Percentiles rank a stretch among this genome's conserved stretches.
phyloP scores from a whole-genome alignment of 805 yeast genomes.

The Kluyveromyces nonfermentans region DNA sequence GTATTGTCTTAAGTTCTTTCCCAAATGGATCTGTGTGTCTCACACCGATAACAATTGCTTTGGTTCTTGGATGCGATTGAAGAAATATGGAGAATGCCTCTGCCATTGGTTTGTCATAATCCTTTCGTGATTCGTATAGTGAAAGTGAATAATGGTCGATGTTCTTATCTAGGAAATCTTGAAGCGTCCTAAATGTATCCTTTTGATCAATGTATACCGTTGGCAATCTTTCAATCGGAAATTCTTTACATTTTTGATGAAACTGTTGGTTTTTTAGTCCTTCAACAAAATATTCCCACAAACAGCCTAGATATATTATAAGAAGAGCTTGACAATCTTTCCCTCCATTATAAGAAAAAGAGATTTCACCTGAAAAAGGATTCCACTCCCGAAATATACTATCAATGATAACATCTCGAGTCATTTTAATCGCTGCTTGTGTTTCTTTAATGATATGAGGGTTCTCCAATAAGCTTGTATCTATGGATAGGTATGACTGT shows the following conservation, averaged over 20 bases:
- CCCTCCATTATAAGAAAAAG: constrained; percentile 91
- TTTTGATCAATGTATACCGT: constrained; percentile 72
- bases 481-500: constrained; percentile 15
- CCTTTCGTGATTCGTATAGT: constrained; percentile 30
- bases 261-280: constrained; percentile 18
- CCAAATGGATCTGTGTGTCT: constrained; percentile 86
- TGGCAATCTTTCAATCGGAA: constrained; percentile 22
- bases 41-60: constrained; percentile 79
- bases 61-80: constrained; percentile 39
- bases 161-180: constrained; percentile 52
- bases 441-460: constrained; percentile 16
- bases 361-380: constrained; percentile 39
- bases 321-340: constrained; percentile 92
- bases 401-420: constrained; percentile 15
- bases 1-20: constrained; percentile 44
- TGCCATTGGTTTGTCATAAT: constrained; percentile 38
- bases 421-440: constrained; percentile 20
- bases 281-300: constrained; percentile 21
- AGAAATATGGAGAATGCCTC: constrained; percentile 63
- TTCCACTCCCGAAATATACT: constrained; percentile 25
- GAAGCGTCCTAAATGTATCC: constrained; percentile 60
- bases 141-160: constrained; percentile 45
- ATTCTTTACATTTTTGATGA: constrained; percentile 13
- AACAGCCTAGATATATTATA: constrained; percentile 56
- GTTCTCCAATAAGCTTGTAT: constrained; percentile 2